Evolutionary conservation across 768 basidiomycete genomes (phyloP), one percentile per base, ranked within the genome.

Genomic region (Mycena alexandri): DNA sequence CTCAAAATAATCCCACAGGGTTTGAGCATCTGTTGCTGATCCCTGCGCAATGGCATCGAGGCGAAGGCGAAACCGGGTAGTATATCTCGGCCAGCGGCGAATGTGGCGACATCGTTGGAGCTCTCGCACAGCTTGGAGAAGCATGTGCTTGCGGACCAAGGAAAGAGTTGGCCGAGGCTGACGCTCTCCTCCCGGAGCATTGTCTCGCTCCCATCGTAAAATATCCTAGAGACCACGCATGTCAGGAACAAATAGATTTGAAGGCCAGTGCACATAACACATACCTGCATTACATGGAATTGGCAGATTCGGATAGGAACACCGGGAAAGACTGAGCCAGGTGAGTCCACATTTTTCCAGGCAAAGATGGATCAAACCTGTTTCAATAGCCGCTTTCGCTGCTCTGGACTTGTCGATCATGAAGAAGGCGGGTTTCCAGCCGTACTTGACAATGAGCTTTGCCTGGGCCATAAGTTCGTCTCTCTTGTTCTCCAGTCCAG

Each of bases 251-350:
- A n/a, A n/a, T n/a, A n/a, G 16, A 4, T 41, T 14, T 7, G n/a
- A 9, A n/a, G 19, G n/a, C 4, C n/a, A 21, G 5, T 12, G 54
- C 1, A 61, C 5, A 7, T 9, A 10, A n/a, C 17, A 42, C 34
- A 3, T 5, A 64, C 71, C 55, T 72, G 71, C 43, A 72, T 67
- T 25, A 72, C 64, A 46, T 72, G 71, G 33, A 72, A 72, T 43
- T 72, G 71, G 50, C 71, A 72, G 3, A 72, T 59, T 0, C 64
- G 65, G 12, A 72, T 69, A 13, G 4, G 14, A n/a, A 68, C 24
- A 2, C 41, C 59, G 11, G 68, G 46, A n/a, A 69, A 65, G 10
- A 64, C 64, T 65, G 38, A n/a, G 9, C 7, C 34, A 36, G 12
- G 34, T 6, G 12, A 5, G 38, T 22, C 11, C 2, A 22, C 0